Evolutionary conservation across 352 stramenopile genomes (phyloP).

Genomic region (Elongisporangium undulatum): DNA sequence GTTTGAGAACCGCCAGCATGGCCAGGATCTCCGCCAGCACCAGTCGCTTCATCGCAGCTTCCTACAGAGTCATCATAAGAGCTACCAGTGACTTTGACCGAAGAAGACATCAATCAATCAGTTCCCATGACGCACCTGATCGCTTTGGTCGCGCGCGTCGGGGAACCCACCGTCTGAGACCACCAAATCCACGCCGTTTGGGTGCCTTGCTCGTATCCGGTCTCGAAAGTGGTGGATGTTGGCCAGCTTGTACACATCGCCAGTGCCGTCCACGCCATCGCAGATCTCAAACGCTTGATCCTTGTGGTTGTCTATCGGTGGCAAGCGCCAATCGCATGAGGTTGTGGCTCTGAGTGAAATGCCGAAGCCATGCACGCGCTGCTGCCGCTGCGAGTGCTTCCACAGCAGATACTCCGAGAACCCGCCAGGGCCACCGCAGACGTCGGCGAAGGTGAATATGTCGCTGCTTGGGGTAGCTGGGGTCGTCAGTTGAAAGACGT

Average conservation of each 20-base stretch:
- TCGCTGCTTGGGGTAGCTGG: not conserved
- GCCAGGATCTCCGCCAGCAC: conserved; percentile 52
- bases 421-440: conserved; percentile 72
- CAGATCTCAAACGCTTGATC: conserved; percentile 35
- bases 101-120: not conserved
- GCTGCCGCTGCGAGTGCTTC: conserved; percentile 7
- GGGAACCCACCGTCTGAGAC: conserved; percentile 73
- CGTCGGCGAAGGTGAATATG: conserved; percentile 60
- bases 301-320: not conserved
- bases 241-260: conserved; percentile 48
- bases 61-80: conserved; percentile 20
- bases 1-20: conserved; percentile 49
- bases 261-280: conserved; percentile 67
- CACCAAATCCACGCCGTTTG: conserved; percentile 43
- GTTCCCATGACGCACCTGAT: conserved; percentile 40
- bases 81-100: not conserved
- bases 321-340: conserved; percentile 47
- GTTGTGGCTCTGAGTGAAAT: conserved; percentile 55
- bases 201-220: conserved; percentile 19
- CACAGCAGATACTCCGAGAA: conserved; percentile 83
- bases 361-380: conserved; percentile 37
- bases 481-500: conserved; percentile 49
- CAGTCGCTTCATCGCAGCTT: conserved; percentile 57
- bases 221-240: conserved; percentile 61
- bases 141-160: conserved; percentile 48